These are phyloP conservation scores for Didymella keratinophila DNA, from an alignment of 2,329 filamentous ascomycete species.

Conservation along the genomic window DNA sequence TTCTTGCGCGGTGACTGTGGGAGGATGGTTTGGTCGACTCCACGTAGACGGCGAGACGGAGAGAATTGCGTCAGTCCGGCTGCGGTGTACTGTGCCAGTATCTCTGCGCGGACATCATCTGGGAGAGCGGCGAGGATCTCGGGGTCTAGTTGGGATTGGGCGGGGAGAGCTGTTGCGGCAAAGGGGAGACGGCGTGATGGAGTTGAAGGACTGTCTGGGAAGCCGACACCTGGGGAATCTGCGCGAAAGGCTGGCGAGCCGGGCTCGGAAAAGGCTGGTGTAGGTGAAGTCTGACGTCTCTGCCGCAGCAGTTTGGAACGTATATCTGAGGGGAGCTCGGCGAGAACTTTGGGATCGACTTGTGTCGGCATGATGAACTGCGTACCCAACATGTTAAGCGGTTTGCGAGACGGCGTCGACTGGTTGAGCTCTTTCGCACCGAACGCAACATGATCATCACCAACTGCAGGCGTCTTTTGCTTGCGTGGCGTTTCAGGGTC, in stretches of 20 bases:
- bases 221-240: neutral
- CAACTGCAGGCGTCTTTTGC: constrained; percentile 28
- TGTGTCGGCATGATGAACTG: constrained; percentile 92
- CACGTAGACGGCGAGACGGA: constrained; percentile 47
- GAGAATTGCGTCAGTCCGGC: constrained; percentile 32
- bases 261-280: constrained; percentile 24
- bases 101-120: constrained; percentile 82
- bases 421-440: constrained; percentile 48
- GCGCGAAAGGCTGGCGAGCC: constrained; percentile 1
- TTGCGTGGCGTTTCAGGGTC: constrained; percentile 54
- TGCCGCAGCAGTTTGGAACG: constrained; percentile 70
- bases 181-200: constrained; percentile 35
- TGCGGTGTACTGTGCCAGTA: constrained; percentile 73
- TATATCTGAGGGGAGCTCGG: constrained; percentile 85
- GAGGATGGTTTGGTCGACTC: constrained; percentile 43
- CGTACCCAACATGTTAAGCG: constrained; percentile 81
- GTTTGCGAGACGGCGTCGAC: constrained; percentile 65
- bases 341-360: constrained; percentile 80
- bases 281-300: constrained; percentile 39
- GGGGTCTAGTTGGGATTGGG: constrained; percentile 81
- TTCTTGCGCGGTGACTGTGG: constrained; percentile 61
- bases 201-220: constrained; percentile 15
- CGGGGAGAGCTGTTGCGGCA: constrained; percentile 57
- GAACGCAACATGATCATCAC: constrained; percentile 48
- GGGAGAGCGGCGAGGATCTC: constrained; percentile 85